Percentiles rank a stretch among this genome's conserved stretches.
phyloP scores from a whole-genome alignment of 2,329 filamentous ascomycete species.

The Colletotrichum somersetense region DNA sequence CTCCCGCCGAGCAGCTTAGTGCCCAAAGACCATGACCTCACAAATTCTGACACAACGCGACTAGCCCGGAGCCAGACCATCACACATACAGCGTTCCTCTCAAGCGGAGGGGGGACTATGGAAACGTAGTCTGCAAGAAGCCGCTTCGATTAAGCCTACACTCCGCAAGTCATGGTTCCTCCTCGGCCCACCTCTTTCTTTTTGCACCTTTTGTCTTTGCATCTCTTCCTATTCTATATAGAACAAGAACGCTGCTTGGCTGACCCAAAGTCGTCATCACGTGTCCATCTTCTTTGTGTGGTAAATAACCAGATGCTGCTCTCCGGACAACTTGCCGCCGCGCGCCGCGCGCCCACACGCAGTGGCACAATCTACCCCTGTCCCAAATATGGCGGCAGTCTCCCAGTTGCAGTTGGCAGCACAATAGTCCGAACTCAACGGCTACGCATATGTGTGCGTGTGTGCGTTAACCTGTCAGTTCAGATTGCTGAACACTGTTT shows the following conservation, averaged over 20 bases:
- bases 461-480: constrained; percentile 11
- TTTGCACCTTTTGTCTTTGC: background rate
- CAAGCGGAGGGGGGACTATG: constrained; percentile 3
- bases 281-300: constrained; percentile 39
- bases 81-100: constrained; percentile 12
- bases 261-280: constrained; percentile 11
- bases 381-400: constrained; percentile 12
- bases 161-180: constrained; percentile 33
- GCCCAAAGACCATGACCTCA: constrained; percentile 10
- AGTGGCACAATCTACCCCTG: constrained; percentile 6
- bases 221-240: constrained; percentile 22
- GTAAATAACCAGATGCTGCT: constrained; percentile 23
- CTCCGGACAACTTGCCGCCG: constrained; percentile 27
- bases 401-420: constrained; percentile 24
- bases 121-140: constrained; percentile 28
- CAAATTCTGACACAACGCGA: background rate
- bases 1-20: constrained; percentile 7
- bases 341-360: constrained; percentile 8
- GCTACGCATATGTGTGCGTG: constrained; percentile 16
- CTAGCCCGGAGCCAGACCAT: constrained; percentile 8
- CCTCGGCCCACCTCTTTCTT: background rate
- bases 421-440: constrained; percentile 1
- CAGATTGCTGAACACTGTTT: constrained; percentile 6
- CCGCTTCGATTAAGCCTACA: constrained; percentile 35
- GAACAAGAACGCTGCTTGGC: constrained; percentile 18